Evolutionary conservation across 2,329 filamentous ascomycete genomes (phyloP).

Genomic region (Colletotrichum navitas): DNA sequence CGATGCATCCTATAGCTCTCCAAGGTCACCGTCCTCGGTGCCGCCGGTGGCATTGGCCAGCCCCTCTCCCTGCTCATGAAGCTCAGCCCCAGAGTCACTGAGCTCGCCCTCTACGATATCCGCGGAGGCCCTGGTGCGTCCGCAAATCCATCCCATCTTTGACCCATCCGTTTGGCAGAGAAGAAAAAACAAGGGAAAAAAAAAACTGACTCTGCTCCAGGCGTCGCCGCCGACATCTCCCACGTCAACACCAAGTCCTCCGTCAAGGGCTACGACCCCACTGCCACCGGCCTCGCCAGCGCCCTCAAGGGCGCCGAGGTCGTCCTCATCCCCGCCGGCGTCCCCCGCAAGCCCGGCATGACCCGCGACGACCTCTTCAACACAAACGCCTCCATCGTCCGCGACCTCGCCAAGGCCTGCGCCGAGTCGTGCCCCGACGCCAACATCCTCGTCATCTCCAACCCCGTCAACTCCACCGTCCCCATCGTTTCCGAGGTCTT

Average conservation of each 20-base stretch:
- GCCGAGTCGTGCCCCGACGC: conserved; percentile 91
- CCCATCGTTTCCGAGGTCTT: conserved; percentile 97
- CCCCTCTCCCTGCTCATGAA: conserved; percentile 97
- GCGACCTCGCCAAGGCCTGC: conserved; percentile 95
- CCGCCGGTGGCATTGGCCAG: conserved; percentile 97
- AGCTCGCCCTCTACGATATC: conserved; percentile 98
- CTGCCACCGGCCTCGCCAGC: conserved; percentile 78
- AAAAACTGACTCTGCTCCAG: conserved; percentile 60
- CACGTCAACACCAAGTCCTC: conserved; percentile 99
- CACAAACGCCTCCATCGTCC: conserved; percentile 99
- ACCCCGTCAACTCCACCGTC: conserved; percentile 99
- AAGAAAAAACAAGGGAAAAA: too few species aligned
- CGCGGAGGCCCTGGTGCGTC: conserved; percentile 88
- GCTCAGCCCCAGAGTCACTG: conserved; percentile 94
- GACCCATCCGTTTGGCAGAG: too few species aligned
- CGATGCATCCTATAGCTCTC: conserved; percentile 73
- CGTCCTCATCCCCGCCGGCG: conserved; percentile 97
- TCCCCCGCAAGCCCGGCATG: conserved; percentile 99
- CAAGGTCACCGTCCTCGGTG: conserved; percentile 98
- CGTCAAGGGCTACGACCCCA: conserved; percentile 90
- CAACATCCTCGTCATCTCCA: conserved; percentile 97
- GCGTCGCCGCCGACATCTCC: conserved; percentile 97
- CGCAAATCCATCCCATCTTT: background rate
- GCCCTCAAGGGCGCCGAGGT: conserved; percentile 91
- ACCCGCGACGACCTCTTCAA: conserved; percentile 99